phyloP scores from a whole-genome alignment of 2,329 filamentous ascomycete species.

The Didymella keratinophila region DNA sequence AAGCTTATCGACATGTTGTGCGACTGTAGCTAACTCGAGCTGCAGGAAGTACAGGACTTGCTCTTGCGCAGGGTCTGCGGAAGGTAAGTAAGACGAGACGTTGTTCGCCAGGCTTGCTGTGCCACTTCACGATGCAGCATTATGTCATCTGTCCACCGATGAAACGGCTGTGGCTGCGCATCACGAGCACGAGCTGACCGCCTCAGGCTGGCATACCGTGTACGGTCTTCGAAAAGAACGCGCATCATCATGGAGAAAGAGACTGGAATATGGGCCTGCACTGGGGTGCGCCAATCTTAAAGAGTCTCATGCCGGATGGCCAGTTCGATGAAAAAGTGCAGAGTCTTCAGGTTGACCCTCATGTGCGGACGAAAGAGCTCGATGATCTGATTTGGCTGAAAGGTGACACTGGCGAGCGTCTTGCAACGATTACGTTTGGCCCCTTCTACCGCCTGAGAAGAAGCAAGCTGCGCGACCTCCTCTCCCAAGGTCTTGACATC shows the following conservation, averaged over 20 bases:
- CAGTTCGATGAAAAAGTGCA: constrained; percentile 60
- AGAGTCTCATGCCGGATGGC: constrained; percentile 60
- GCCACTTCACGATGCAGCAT: constrained; percentile 7
- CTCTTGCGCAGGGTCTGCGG: constrained; percentile 47
- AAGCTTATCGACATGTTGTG: constrained; percentile 5
- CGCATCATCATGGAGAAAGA: constrained; percentile 55
- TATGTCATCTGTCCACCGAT: constrained; percentile 7
- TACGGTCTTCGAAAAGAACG: constrained; percentile 65
- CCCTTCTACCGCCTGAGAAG: constrained; percentile 49
- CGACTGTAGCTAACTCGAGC: constrained; percentile 23
- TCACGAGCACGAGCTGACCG: constrained; percentile 14
- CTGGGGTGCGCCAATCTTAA: constrained; percentile 65
- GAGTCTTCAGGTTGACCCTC: constrained; percentile 62
- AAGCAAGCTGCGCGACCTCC: constrained; percentile 44
- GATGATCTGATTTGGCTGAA: constrained; percentile 47
- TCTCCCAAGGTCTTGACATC: constrained; percentile 42
- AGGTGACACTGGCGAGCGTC: constrained; percentile 47
- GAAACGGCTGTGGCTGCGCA: not conserved
- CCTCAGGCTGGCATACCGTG: constrained; percentile 52
- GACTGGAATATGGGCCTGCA: constrained; percentile 72
- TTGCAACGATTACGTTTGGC: constrained; percentile 44
- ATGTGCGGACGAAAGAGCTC: constrained; percentile 48
- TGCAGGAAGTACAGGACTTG: constrained; percentile 47
- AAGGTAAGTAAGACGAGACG: constrained; percentile 37
- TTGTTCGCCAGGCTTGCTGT: not conserved